A percentile compares a stretch with the other conserved stretches of the same genome.
These are phyloP conservation scores for Plasmopara viticola DNA, from an alignment of 352 stramenopile species.

Conservation along the genomic window DNA sequence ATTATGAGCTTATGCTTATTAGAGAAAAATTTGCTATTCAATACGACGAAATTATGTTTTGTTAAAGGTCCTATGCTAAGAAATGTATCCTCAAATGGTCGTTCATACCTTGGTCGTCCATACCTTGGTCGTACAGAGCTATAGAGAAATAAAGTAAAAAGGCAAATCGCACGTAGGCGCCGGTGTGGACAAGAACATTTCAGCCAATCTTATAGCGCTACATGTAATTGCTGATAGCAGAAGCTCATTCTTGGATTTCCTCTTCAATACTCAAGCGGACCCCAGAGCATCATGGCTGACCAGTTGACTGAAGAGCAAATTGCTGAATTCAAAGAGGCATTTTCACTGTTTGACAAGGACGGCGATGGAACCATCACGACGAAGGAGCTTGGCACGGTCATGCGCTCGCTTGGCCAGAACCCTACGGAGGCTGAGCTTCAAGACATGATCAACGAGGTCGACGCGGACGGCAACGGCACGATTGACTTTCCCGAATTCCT, in stretches of 20 bases:
- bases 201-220: neutral
- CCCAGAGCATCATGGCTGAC: slow-evolving; percentile 63
- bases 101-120: slow-evolving; percentile 6
- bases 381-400: slow-evolving; percentile 98
- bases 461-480: slow-evolving; percentile 98
- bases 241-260: slow-evolving; percentile 63
- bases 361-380: slow-evolving; percentile 98
- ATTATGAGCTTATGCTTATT: too few species aligned
- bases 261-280: slow-evolving; percentile 28
- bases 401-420: slow-evolving; percentile 98
- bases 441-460: slow-evolving; percentile 99
- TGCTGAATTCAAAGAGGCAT: slow-evolving; percentile 99
- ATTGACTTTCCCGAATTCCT: slow-evolving; percentile 99
- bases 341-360: slow-evolving; percentile 99
- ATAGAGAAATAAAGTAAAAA: slow-evolving; percentile 3
- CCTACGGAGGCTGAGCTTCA: slow-evolving; percentile 96
- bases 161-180: neutral
- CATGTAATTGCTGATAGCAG: neutral
- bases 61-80: neutral
- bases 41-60: too few species aligned
- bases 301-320: slow-evolving; percentile 95
- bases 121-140: slow-evolving; percentile 1
- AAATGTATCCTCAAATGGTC: neutral
- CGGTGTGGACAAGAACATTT: slow-evolving; percentile 11
- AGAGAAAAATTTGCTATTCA: too few species aligned